Evolutionary conservation across 305 asterid genomes (phyloP), one percentile per base, ranked within the genome.

Genomic region (Fraxinus ornus): DNA sequence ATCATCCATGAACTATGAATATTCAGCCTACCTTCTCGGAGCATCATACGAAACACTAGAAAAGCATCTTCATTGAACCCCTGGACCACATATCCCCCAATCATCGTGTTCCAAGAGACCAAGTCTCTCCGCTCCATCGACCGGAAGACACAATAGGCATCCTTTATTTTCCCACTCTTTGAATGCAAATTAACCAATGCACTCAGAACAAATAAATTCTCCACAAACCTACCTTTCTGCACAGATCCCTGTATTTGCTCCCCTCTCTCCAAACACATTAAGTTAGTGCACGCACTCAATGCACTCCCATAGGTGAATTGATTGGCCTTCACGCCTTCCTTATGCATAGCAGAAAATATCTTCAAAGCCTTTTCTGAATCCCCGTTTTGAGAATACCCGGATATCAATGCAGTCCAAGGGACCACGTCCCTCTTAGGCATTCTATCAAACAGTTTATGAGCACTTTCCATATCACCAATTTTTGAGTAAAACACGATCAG

Each of bases 301-400:
- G 87, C 90, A 66, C 93, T 90, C 55, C 91, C 93, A 66, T 87
- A 90, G 21, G 95, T 87, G 87, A 88, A 91, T 79, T 91, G 95
- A 85, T 91, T 91, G 26, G 86, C 89, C 74, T 80, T 89, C 79
- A 89, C 83, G 9, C 93, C 92, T 32, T 86, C 81, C 55, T 79
- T 19, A 68, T 60, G 91, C 91, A 90, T 90, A 13, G 86, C 57
- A 12, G 84, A 78, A 83, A 90, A 90, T 62, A 86, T 82, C 70
- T 79, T 70, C 85, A 89, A 79, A 78, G 93, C 77, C 78, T 87
- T 86, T 71, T 75, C 83, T 47, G 86, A 75, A 76, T 90, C 78
- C 13, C 86, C 83, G 26, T 64, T 85, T 47, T 75, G 91, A 76
- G 86, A 87, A 78, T 90, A 89, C 41, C 93, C 93, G 0, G 93